Conservation (phyloP, 1,284 basidiomycete species). For the Phellopilus nigrolimitatus region DNA sequence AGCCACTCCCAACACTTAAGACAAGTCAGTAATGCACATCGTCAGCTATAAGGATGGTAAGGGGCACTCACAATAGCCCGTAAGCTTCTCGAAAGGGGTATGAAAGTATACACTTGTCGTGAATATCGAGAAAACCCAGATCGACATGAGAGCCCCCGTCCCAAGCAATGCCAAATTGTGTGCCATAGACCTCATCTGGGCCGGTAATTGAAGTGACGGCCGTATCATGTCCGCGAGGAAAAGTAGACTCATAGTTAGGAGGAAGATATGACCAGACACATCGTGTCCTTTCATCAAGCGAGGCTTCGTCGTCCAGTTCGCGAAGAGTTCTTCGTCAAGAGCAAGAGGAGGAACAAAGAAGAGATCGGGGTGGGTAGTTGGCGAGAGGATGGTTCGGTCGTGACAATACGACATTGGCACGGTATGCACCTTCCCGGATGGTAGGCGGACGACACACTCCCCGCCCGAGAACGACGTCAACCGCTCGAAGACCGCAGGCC, state of each 20-base stretch:
- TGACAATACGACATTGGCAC: slow-evolving; percentile 63
- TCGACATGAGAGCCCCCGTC: slow-evolving; percentile 47
- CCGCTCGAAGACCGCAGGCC: slow-evolving; percentile 77
- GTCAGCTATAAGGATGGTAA: slow-evolving; percentile 1
- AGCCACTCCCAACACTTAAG: slow-evolving; percentile 34
- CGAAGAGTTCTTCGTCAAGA: slow-evolving; percentile 20
- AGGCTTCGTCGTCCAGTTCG: slow-evolving; percentile 46
- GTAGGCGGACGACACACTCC: slow-evolving; percentile 68
- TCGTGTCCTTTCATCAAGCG: slow-evolving; percentile 81
- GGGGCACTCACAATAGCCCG: slow-evolving; percentile 75
- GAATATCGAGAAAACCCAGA: slow-evolving; percentile 74
- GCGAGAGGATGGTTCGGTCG: slow-evolving; percentile 46
- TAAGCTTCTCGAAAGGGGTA: slow-evolving; percentile 80
- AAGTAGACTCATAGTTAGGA: slow-evolving; percentile 80
- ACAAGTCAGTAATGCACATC: slow-evolving; percentile 16
- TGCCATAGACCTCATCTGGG: slow-evolving; percentile 32
- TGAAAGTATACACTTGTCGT: slow-evolving; percentile 93
- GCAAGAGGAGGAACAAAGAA: slow-evolving; percentile 44
- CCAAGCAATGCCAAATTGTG: slow-evolving; percentile 45
- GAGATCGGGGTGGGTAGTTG: slow-evolving; percentile 58
- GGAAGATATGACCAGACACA: slow-evolving; percentile 91
- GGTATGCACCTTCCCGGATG: slow-evolving; percentile 46
- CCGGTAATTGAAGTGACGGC: slow-evolving; percentile 36
- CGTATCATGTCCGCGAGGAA: slow-evolving; percentile 77
- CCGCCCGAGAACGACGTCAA: slow-evolving; percentile 76